Conservation (phyloP, 129 eudicot genomes). For the Helichrysum umbraculigerum region DNA sequence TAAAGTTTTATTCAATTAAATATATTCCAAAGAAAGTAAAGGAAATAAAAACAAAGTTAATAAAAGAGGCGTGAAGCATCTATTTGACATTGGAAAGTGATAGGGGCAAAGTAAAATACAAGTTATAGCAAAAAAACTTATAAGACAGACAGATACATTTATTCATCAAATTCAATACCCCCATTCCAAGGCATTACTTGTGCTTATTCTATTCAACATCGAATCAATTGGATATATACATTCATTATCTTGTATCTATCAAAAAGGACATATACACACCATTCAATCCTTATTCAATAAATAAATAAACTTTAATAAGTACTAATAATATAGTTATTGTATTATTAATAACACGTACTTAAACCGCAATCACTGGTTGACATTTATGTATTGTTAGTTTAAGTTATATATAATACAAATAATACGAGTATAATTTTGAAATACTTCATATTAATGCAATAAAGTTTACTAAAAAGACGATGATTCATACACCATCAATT, state of each 20-base stretch:
- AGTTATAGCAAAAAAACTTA: conserved; percentile 15
- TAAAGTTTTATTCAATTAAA: too few relatives aligned
- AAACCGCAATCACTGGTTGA: too few relatives aligned
- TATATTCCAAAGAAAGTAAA: too few relatives aligned
- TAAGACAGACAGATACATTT: conserved; percentile 26
- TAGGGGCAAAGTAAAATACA: conserved; percentile 34
- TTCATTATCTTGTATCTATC: conserved; percentile 30
- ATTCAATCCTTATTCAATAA: background rate
- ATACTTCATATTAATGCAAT: too few relatives aligned
- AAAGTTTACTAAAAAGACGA: too few relatives aligned
- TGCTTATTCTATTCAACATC: conserved; percentile 14
- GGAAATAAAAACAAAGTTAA: conserved; percentile 5
- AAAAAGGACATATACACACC: conserved; percentile 23
- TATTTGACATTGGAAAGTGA: conserved; percentile 42
- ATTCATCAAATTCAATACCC: conserved; percentile 26
- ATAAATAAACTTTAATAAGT: background rate
- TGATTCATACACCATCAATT: too few relatives aligned
- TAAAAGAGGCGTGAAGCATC: conserved; percentile 48
- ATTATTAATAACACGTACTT: too few relatives aligned
- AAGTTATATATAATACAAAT: too few relatives aligned
- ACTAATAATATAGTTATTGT: too few relatives aligned
- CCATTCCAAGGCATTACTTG: conserved; percentile 29
- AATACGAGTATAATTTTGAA: too few relatives aligned
- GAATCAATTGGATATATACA: conserved; percentile 1
- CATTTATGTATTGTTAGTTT: too few relatives aligned